Base-by-base conservation (phyloP, 2,329 filamentous ascomycete genomes). In the Pseudogymnoascus sp. region DNA sequence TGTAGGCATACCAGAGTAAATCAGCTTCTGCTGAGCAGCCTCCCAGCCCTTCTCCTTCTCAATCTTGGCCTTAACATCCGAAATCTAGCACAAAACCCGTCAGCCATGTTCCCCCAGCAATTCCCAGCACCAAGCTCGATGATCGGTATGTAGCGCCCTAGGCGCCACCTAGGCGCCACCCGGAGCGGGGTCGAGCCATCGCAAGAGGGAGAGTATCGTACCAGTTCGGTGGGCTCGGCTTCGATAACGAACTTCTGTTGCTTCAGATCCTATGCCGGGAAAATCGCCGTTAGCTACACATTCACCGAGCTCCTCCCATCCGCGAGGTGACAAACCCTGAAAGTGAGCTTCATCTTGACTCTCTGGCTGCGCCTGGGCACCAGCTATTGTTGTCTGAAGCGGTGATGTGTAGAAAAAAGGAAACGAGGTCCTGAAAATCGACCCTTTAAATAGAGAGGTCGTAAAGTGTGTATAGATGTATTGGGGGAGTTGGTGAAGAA, bases 171-270 rank as follows among this genome's bases (percentile, higher is more conserved):
- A 60, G 44, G 40, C 17, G 59, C 62, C 60, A 64, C 65, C 60
- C 67, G 62, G 65, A 64, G 63, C 66, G 63, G 62, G 64, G 67
- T 64, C 62, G 65, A 65, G 63, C 69, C 69, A 68, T 40, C 71
- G 64, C 67, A 66, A 44, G 31, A n/a, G 31, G 2, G 10, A 60
- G 59, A 19, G 17, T 23, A 40, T 53, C 89, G 72, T 88, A 97
- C 93, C 76, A 91, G 90, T 75, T 97, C 93, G 68, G 89, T 88
- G 67, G 93, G 91, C 77, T 97, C 93, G 74, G 92, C 91, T 70
- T 97, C 93, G 81, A 99, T 89, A 73, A 88, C 87, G 80, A 99
- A 99, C 82, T 97, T 97, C 77, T 97, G 90, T 79, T 97, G 95
- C 83, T 97, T 97, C 74, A 99, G 84, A 81, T 99, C 95, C 93